phyloP scores from a whole-genome alignment of 768 basidiomycete genomes.

The Thelephora ganbajun region DNA sequence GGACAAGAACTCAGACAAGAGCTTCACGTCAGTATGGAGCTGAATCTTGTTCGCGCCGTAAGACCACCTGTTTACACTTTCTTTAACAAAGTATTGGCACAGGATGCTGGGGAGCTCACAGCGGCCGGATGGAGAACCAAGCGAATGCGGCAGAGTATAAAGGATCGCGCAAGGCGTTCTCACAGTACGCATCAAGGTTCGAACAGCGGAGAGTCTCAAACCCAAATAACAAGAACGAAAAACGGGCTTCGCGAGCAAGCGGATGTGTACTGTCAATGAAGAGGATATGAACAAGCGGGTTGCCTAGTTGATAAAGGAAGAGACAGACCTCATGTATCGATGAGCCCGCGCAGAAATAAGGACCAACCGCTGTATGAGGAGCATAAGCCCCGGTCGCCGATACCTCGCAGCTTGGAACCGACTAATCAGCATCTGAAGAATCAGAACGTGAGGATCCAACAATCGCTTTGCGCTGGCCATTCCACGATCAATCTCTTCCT shows the following conservation, averaged over 20 bases:
- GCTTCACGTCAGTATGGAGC: constrained; percentile 76
- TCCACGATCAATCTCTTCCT: constrained; percentile 64
- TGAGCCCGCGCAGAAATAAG: constrained; percentile 64
- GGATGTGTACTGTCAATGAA: constrained; percentile 68
- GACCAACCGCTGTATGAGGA: constrained; percentile 74
- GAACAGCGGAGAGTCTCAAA: constrained; percentile 88
- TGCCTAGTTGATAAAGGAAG: background rate
- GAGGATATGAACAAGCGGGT: background rate
- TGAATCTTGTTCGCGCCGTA: constrained; percentile 91
- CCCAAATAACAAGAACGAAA: constrained; percentile 84
- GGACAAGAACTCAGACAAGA: constrained; percentile 71
- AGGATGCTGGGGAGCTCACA: constrained; percentile 36
- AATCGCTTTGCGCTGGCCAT: constrained; percentile 56
- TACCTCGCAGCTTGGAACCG: constrained; percentile 91
- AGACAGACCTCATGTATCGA: constrained; percentile 55
- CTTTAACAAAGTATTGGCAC: background rate
- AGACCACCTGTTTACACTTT: constrained; percentile 56
- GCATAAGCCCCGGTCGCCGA: constrained; percentile 70
- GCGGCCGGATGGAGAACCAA: constrained; percentile 91
- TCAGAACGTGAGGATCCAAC: constrained; percentile 69
- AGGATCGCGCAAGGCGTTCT: constrained; percentile 56
- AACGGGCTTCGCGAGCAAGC: constrained; percentile 79
- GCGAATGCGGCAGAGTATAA: constrained; percentile 73
- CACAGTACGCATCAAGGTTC: constrained; percentile 69
- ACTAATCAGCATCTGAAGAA: constrained; percentile 82